Evolutionary conservation across 495 filamentous ascomycete genomes (phyloP).

Genomic region (Aspergillus bertholletiae): DNA sequence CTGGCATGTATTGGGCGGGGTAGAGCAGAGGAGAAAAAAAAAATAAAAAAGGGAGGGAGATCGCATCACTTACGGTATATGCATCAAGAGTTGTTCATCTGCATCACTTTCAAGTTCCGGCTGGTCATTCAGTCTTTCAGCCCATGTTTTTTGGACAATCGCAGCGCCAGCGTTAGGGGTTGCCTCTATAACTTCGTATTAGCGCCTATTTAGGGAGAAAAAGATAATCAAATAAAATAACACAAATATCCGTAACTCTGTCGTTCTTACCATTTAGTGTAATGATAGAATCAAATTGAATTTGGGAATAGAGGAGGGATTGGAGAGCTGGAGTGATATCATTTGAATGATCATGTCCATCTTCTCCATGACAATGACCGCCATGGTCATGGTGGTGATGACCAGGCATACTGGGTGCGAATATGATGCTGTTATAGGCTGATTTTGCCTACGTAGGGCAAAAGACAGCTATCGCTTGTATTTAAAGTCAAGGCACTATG

Average conservation of each 20-base stretch:
- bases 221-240: too few relatives aligned
- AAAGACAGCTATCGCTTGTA: too few relatives aligned
- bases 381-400: slow-evolving; percentile 43
- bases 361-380: slow-evolving; percentile 40
- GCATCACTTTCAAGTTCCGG: slow-evolving; percentile 79
- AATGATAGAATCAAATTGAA: slow-evolving; percentile 80
- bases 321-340: slow-evolving; percentile 89
- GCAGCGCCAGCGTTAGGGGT: slow-evolving; percentile 61
- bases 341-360: slow-evolving; percentile 75
- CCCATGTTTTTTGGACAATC: slow-evolving; percentile 88
- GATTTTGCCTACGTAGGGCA: too few relatives aligned
- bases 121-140: slow-evolving; percentile 63
- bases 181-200: slow-evolving; percentile 41
- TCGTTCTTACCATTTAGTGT: slow-evolving; percentile 72
- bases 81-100: slow-evolving; percentile 91
- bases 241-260: too few relatives aligned
- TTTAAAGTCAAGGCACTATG: too few relatives aligned
- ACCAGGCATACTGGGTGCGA: slow-evolving; percentile 42
- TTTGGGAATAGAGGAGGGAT: slow-evolving; percentile 82
- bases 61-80: slow-evolving; percentile 69
- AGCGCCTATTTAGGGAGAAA: neutral
- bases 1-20: slow-evolving; percentile 26
- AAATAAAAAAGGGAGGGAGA: neutral
- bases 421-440: too few relatives aligned
- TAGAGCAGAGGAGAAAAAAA: slow-evolving; percentile 5